A percentile compares a stretch with the other conserved stretches of the same genome.
Conservation (phyloP, 176 grass and related monocot genomes). For the Lolium rigidum region DNA sequence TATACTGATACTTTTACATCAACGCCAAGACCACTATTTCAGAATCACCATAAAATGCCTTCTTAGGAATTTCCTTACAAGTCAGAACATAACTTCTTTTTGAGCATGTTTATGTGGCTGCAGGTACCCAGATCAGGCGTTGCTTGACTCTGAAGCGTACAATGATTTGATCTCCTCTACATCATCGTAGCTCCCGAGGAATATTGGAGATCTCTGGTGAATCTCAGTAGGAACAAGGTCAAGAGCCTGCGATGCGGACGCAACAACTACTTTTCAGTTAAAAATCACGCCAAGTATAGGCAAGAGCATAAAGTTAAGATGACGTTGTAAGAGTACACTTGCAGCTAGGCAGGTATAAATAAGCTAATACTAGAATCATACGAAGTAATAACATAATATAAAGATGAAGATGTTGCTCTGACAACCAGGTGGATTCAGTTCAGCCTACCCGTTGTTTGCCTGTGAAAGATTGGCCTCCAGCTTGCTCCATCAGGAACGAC, state of each 20-base stretch:
- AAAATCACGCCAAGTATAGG: neutral
- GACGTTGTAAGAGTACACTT: neutral
- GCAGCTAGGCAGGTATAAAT: neutral
- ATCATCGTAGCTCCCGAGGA: slow-evolving; percentile 92
- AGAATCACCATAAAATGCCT: neutral
- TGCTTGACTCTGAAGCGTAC: slow-evolving; percentile 62
- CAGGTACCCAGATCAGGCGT: slow-evolving; percentile 16
- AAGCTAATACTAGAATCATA: neutral
- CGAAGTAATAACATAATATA: too few species aligned
- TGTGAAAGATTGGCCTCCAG: slow-evolving; percentile 90
- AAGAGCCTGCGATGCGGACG: slow-evolving; percentile 64
- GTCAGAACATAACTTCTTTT: neutral
- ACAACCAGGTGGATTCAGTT: neutral
- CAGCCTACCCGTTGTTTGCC: slow-evolving; percentile 78
- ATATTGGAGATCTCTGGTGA: slow-evolving; percentile 88
- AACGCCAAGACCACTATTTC: neutral
- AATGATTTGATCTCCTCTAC: slow-evolving; percentile 88
- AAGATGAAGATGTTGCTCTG: neutral
- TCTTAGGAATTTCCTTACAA: neutral
- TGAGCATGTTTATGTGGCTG: neutral
- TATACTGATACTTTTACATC: neutral
- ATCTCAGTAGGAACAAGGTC: slow-evolving; percentile 71
- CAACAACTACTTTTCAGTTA: slow-evolving; percentile 9
- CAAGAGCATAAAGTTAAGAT: neutral
- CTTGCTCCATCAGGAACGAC: slow-evolving; percentile 98